These are phyloP conservation scores for Cylindrodendrum hubeiense DNA, from an alignment of 2,329 filamentous ascomycete genomes.

Conservation along the genomic window DNA sequence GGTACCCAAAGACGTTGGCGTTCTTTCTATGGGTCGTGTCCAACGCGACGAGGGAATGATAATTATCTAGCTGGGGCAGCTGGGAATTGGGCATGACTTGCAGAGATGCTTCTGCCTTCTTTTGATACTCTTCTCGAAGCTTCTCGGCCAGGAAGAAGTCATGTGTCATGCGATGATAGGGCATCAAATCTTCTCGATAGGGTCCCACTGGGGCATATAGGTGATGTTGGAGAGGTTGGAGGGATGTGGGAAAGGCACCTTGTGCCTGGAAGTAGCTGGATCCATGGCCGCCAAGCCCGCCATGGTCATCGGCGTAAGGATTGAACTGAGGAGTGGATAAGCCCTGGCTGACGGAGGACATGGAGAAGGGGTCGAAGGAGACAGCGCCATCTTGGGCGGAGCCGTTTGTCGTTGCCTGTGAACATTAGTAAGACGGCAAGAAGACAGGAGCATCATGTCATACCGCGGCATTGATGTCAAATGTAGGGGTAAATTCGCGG, in stretches of 20 bases:
- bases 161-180: constrained; percentile 88
- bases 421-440: constrained; percentile 7
- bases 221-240: constrained; percentile 87
- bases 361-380: constrained; percentile 73
- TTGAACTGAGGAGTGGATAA: constrained; percentile 70
- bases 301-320: constrained; percentile 82
- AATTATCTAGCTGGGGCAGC: constrained; percentile 85
- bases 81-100: constrained; percentile 85
- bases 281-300: constrained; percentile 66
- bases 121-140: constrained; percentile 88
- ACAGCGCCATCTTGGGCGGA: constrained; percentile 57
- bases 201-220: constrained; percentile 90
- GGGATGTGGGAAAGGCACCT: constrained; percentile 61
- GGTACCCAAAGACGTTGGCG: constrained; percentile 83
- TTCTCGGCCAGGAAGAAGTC: constrained; percentile 94
- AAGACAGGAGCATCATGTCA: constrained; percentile 31
- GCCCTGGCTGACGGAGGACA: constrained; percentile 66
- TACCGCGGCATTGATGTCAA: constrained; percentile 65
- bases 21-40: constrained; percentile 86
- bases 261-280: constrained; percentile 77
- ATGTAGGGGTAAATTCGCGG: constrained; percentile 71
- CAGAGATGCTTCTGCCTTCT: constrained; percentile 85
- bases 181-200: constrained; percentile 82
- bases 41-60: constrained; percentile 91
- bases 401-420: constrained; percentile 60